These are phyloP conservation scores for Saitoella complicata DNA, from an alignment of 805 yeast species.

Conservation along the genomic window DNA sequence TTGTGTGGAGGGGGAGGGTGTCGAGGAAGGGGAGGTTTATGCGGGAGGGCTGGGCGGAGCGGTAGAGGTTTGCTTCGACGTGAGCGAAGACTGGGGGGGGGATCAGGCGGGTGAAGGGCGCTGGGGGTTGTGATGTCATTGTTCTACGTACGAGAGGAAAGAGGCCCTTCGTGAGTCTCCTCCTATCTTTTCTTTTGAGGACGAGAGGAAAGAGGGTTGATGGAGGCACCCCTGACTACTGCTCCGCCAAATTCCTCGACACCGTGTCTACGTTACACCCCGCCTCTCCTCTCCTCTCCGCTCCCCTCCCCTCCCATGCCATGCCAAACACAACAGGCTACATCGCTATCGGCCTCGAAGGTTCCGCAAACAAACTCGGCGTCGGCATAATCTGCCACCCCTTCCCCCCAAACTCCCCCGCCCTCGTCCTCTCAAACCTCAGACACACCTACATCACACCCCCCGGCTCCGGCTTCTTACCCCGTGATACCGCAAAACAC, in stretches of 20 bases:
- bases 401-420: conserved; percentile 39
- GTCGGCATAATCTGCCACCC: conserved; percentile 78
- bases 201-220: too few relatives aligned
- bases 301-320: background rate
- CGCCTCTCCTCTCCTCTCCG: background rate
- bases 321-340: background rate
- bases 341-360: conserved; percentile 81
- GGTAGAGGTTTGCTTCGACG: conserved; percentile 69
- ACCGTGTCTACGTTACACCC: too few relatives aligned
- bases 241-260: too few relatives aligned
- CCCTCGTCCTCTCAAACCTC: conserved; percentile 70
- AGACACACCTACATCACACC: conserved; percentile 93
- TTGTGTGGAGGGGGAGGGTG: conserved; percentile 56
- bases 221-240: too few relatives aligned
- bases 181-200: too few relatives aligned
- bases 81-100: conserved; percentile 95
- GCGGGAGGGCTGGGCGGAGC: conserved; percentile 92
- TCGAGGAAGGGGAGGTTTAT: conserved; percentile 75
- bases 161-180: too few relatives aligned
- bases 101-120: conserved; percentile 54
- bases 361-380: conserved; percentile 92
- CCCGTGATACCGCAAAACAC: conserved; percentile 92
- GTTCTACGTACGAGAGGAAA: too few relatives aligned
- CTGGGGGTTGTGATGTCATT: too few relatives aligned
- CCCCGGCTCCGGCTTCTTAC: conserved; percentile 95